phyloP scores from a whole-genome alignment of 805 yeast species.

The Candida dajiaensis region DNA sequence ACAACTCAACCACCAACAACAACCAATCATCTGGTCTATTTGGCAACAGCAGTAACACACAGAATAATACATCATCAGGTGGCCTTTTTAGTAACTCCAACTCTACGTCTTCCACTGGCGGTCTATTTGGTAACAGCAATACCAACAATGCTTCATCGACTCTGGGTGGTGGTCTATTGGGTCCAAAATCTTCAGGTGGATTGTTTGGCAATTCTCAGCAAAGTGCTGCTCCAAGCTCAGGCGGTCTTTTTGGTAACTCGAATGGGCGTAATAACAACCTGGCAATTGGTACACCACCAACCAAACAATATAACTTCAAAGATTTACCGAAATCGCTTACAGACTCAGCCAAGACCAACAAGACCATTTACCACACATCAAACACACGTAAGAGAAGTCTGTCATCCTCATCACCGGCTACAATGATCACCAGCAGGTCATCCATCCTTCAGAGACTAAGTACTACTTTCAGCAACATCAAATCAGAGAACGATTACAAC shows the following conservation, averaged over 20 bases:
- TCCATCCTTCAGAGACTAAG: conserved; percentile 31
- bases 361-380: conserved; percentile 7
- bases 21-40: conserved; percentile 3
- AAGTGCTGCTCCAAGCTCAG: not conserved
- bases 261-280: conserved; percentile 9
- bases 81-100: conserved; percentile 12
- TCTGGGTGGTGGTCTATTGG: conserved; percentile 19
- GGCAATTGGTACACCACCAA: conserved; percentile 29
- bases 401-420: conserved; percentile 16
- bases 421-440: conserved; percentile 16
- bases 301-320: conserved; percentile 25
- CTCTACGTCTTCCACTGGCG: conserved; percentile 5
- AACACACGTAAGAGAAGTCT: conserved; percentile 21
- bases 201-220: conserved; percentile 10
- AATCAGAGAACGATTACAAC: conserved; percentile 21
- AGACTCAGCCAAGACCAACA: conserved; percentile 21
- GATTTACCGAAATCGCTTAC: conserved; percentile 35
- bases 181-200: conserved; percentile 10
- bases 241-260: conserved; percentile 19
- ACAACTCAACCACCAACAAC: conserved; percentile 11
- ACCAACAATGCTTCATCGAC: conserved; percentile 10
- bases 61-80: conserved; percentile 4
- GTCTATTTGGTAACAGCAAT: conserved; percentile 15
- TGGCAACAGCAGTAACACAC: conserved; percentile 1
- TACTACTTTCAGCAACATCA: conserved; percentile 26